Base-by-base conservation (phyloP, 345 rosid species). In the Salix udensis region DNA sequence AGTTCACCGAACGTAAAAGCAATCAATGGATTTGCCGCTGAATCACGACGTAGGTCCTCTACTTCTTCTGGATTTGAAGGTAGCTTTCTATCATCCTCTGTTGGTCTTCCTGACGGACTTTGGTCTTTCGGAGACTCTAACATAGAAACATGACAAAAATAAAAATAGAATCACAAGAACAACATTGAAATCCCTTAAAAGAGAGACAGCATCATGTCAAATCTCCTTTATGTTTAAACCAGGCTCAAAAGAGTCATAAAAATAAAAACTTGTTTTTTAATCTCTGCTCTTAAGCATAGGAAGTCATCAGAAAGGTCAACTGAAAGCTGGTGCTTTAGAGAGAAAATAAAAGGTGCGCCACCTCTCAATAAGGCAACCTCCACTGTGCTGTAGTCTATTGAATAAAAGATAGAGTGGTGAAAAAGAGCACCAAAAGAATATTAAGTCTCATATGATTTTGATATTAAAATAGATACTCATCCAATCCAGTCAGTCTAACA, bases 31-130 rank as follows among this genome's bases (percentile, higher is more conserved):
- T 96, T 93, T 6, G 94, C 86, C 6, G 89, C 91, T 34, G 89
- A 75, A 76, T 91, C 94, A 13, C 94, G 91, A 9, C 99, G 92
- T 24, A 96, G 77, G 81, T 93, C 94, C 79, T 96, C 99, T 67
- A 96, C 98, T 89, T 96, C 99, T 87, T 91, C 78, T 1, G 99
- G 94, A 74, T 96, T 93, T 75, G 99, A 89, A 30, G 99, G 99
- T 52, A 93, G 81, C 82, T 87, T 93, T 6, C 84, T 84, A 37
- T 73, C 83, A 67, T 91, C 92, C 53, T 80, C 84, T 42, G 70
- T 73, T 30, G 83, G 68, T 72, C 70, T 88, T 52, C 46, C 81
- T 8, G 86, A 72, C 24, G 91, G 86, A 68, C 86, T 83, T 74
- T 83, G 83, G 53, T 82, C 82, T 83, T 88, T 91, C 10, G 92